Base-by-base conservation (phyloP, 1,284 basidiomycete genomes). In the Melampsora occidentalis region DNA sequence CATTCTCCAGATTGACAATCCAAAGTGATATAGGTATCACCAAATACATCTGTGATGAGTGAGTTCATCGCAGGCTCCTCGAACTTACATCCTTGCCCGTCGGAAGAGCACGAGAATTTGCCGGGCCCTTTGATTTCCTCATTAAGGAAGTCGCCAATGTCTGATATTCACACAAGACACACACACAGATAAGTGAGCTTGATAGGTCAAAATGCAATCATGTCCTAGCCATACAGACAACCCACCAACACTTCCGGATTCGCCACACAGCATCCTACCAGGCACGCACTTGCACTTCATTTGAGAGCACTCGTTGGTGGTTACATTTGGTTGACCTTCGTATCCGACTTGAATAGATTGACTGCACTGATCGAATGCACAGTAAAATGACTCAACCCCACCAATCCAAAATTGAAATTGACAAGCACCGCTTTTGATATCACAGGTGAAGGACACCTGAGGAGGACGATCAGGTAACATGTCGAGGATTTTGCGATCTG, bases 381-480 rank as follows among this genome's bases (percentile, higher is more conserved):
- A 99, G 84, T 97, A 98, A 84, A 99, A 98, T 0, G 93, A 95
- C 82, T 99, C 95, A 75, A 93, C 87, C 79, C 90, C 87, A 9
- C 91, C 93, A 7, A 94, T 93, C 95, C 95, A 99, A 85, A 99
- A 99, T 83, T 98, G 94, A 86, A 97, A 97, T 57, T 89, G 88
- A 82, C 94, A 97, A 1, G 88, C 87, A n/a, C 84, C 84, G 12
- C 85, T 84, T 0, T 80, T 78, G 46, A 83, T 86, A 68, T 83
- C 88, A 84, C 94, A 97, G 79, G 90, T 90, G 84, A 99, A 98
- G 0, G 96, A 97, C 5, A 97, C 94, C 83, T 97, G 94, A 0
- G 96, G 94, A 35, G 90, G 90, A 33, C 94, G 88, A 76, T 88
- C 90, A 0, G 93, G 92, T 64, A 95, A 89, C 86, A 92, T 91